Evolutionary conservation across 345 rosid species (phyloP).

Genomic region (Bretschneidera sinensis): DNA sequence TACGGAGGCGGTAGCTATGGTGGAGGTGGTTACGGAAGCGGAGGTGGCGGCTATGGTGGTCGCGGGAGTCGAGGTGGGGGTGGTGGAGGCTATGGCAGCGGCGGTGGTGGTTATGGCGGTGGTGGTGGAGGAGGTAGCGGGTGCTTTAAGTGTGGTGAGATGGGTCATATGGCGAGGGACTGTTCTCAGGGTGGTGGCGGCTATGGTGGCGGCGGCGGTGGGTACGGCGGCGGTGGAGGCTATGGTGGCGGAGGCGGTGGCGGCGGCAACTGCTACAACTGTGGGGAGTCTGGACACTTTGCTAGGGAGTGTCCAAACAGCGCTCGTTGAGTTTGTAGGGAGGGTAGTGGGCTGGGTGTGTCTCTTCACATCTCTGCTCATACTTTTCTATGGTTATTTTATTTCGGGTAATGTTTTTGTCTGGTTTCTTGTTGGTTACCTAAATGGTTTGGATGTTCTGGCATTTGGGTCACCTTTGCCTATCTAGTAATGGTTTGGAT

Average conservation of each 20-base stretch:
- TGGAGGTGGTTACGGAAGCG: conserved; percentile 19
- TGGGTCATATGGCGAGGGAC: conserved; percentile 22
- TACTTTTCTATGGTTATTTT: neutral
- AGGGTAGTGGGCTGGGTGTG: neutral
- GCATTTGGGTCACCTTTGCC: too few relatives aligned
- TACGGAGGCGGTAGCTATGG: conserved; percentile 22
- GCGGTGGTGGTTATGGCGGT: conserved; percentile 18
- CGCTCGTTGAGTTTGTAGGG: conserved; percentile 28
- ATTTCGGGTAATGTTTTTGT: neutral
- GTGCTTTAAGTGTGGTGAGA: conserved; percentile 9
- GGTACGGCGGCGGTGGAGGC: conserved; percentile 23
- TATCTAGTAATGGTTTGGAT: too few relatives aligned
- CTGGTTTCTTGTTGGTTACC: neutral
- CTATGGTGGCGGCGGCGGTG: conserved; percentile 38
- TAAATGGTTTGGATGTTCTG: too few relatives aligned
- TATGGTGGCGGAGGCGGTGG: conserved; percentile 42
- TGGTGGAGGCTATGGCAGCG: conserved; percentile 22
- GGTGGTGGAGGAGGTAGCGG: conserved; percentile 36
- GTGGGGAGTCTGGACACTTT: conserved; percentile 82
- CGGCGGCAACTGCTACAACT: conserved; percentile 58
- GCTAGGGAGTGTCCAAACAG: conserved; percentile 76
- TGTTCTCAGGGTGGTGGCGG: conserved; percentile 31
- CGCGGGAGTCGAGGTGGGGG: conserved; percentile 18
- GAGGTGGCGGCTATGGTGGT: conserved; percentile 26
- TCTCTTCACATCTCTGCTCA: conserved; percentile 3